phyloP scores from a whole-genome alignment of 148 eudicot species.

The Rheum nobile region DNA sequence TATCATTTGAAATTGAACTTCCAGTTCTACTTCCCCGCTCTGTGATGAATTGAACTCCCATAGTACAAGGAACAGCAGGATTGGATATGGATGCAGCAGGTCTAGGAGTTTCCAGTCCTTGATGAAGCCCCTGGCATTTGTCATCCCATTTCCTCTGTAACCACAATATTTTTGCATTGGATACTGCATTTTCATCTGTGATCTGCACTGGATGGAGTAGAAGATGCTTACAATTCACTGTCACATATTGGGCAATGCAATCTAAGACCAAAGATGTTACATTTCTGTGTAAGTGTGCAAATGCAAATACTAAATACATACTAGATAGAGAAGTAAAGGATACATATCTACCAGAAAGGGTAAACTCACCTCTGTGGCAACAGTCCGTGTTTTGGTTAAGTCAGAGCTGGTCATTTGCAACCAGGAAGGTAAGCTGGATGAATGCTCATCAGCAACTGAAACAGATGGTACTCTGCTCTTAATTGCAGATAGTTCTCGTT shows the following conservation, averaged over 20 bases:
- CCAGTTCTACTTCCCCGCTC: slow-evolving; percentile 18
- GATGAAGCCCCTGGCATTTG: slow-evolving; percentile 51
- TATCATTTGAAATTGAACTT: slow-evolving; percentile 21
- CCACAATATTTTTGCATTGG: slow-evolving; percentile 29
- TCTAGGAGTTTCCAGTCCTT: slow-evolving; percentile 13
- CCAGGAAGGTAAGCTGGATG: slow-evolving; percentile 43
- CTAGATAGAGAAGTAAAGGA: not conserved
- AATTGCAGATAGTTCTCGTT: slow-evolving; percentile 42
- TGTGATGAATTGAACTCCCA: slow-evolving; percentile 18
- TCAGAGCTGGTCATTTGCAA: slow-evolving; percentile 34
- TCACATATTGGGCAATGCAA: no score
- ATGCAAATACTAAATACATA: not conserved
- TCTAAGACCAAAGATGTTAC: not conserved
- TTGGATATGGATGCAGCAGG: slow-evolving; percentile 19
- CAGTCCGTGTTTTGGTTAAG: slow-evolving; percentile 24
- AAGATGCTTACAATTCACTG: slow-evolving; percentile 18
- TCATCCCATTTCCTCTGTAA: slow-evolving; percentile 80
- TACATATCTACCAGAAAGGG: slow-evolving; percentile 9
- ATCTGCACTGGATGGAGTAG: slow-evolving; percentile 63
- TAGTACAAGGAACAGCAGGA: slow-evolving; percentile 18
- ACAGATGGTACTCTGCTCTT: slow-evolving; percentile 30
- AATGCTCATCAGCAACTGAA: slow-evolving; percentile 31
- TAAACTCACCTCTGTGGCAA: slow-evolving; percentile 35
- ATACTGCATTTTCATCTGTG: slow-evolving; percentile 31
- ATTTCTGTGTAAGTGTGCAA: not conserved